A percentile compares a stretch with the other conserved stretches of the same genome.
Evolutionary conservation across 2,329 filamentous ascomycete genomes (phyloP).

Genomic region (Aspergillus sp.): DNA sequence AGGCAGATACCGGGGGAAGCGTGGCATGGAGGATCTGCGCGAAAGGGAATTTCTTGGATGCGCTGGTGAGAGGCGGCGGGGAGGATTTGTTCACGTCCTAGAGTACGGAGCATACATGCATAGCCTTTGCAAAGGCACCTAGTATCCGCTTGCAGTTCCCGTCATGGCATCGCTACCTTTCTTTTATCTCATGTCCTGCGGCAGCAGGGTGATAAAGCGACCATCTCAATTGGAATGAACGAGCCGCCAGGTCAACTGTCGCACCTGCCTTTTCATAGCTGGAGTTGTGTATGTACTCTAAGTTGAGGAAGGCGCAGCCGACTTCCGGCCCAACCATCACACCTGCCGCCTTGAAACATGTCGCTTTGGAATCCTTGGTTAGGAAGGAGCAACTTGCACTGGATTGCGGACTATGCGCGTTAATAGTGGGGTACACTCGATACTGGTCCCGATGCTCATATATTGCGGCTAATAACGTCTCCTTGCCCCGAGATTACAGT

Average conservation of each 20-base stretch:
- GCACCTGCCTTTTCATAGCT: background rate
- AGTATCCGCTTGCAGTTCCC: too few relatives aligned
- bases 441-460: too few relatives aligned
- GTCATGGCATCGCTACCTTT: background rate
- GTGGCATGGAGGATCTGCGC: slow-evolving; percentile 41
- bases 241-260: background rate
- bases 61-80: slow-evolving; percentile 35
- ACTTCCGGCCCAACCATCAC: too few relatives aligned
- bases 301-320: background rate
- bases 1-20: slow-evolving; percentile 15
- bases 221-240: background rate
- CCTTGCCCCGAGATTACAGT: too few relatives aligned
- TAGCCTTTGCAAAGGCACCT: background rate
- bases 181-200: background rate
- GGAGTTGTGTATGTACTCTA: background rate
- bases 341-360: too few relatives aligned
- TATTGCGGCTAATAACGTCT: too few relatives aligned
- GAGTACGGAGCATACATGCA: too few relatives aligned
- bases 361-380: too few relatives aligned
- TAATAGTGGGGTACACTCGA: too few relatives aligned
- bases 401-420: too few relatives aligned
- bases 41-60: slow-evolving; percentile 39
- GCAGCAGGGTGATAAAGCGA: background rate
- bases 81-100: slow-evolving; percentile 31
- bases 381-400: too few relatives aligned